Evolutionary conservation across 345 rosid genomes (phyloP), one percentile per base, ranked within the genome.

Genomic region (Raphanus sativus): DNA sequence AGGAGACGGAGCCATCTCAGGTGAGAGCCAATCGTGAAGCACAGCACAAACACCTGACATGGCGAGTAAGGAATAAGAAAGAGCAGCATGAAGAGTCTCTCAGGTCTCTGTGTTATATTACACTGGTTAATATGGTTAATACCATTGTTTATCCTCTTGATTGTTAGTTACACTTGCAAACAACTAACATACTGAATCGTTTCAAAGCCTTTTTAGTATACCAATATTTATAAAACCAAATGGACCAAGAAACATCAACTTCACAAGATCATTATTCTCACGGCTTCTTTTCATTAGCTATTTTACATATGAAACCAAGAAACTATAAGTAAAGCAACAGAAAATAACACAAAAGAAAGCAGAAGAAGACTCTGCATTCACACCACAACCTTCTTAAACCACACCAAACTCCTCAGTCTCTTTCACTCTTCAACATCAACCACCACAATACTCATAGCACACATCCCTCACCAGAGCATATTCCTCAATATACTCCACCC

Each of bases 401-500:
- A 42, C 15, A 42, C 52, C 15, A 42, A 42, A 12, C 52, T 11
- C 48, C n/a, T 9, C n/a, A 40, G 4, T 40, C 2, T 9, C n/a
- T 42, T 42, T 42, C 52, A 0, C 52, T 12, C 15, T 42, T 42
- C 52, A 42, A 42, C 52, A 42, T 0, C 52, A 12, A 11, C 52
- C n/a, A 42, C 52, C 40, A 36, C 48, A 42, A 42, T 42, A 42
- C 12, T 38, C 45, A 38, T 38, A 38, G 45, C 45, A 21, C 45
- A 21, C 21, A 21, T 21, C 21, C 21, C 21, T 21, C 21, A 21
- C 21, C 21, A 21, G 21, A 21, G 21, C 21, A 21, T 21, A 21
- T 21, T 21, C 21, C 21, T 62, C 96, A 97, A 77, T 88, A 86
- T 1, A 72, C 89, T 48, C 78, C 70, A 24, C 94, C 98, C 50